A percentile compares a stretch with the other conserved stretches of the same genome.
Conservation (phyloP, 225 moss, liverwort and hornwort genomes). For the Lunularia cruciata region DNA sequence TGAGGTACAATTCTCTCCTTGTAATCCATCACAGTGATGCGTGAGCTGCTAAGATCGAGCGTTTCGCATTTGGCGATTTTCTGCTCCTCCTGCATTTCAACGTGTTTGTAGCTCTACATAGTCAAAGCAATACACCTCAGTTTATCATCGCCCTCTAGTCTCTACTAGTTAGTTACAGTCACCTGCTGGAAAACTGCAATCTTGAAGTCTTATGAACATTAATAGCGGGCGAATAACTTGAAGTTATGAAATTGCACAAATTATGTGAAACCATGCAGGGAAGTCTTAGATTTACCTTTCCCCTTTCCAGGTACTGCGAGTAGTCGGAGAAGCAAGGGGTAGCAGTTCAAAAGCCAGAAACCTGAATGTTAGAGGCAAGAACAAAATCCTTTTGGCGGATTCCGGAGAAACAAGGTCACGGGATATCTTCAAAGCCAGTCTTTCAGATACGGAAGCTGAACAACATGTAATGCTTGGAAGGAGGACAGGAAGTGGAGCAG, state of each 20-base stretch:
- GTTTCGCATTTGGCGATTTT: no score
- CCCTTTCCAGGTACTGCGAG: constrained; percentile 47
- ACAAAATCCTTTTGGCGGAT: constrained; percentile 17
- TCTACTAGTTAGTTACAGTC: no score
- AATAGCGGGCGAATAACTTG: no score
- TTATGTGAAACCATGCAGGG: no score
- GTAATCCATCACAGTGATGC: neutral
- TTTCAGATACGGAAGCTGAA: constrained; percentile 77
- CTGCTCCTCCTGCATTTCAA: no score
- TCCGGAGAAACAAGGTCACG: constrained; percentile 34
- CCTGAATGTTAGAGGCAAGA: constrained; percentile 29
- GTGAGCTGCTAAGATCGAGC: no score
- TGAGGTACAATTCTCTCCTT: constrained; percentile 49
- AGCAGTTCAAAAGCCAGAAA: constrained; percentile 32
- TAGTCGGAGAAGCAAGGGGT: constrained; percentile 46
- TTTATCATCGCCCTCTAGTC: no score
- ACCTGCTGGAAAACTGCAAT: no score
- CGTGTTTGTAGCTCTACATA: no score
- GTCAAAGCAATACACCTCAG: no score
- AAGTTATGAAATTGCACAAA: no score
- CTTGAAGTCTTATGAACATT: no score
- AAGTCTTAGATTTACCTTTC: neutral
- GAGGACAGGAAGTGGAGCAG: constrained; percentile 27
- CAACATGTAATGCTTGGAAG: constrained; percentile 28
- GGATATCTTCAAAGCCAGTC: constrained; percentile 44